A percentile compares a stretch with the other conserved stretches of the same genome.
These are phyloP conservation scores for Podosphaera xanthii DNA, from an alignment of 2,329 filamentous ascomycete genomes.

Conservation along the genomic window DNA sequence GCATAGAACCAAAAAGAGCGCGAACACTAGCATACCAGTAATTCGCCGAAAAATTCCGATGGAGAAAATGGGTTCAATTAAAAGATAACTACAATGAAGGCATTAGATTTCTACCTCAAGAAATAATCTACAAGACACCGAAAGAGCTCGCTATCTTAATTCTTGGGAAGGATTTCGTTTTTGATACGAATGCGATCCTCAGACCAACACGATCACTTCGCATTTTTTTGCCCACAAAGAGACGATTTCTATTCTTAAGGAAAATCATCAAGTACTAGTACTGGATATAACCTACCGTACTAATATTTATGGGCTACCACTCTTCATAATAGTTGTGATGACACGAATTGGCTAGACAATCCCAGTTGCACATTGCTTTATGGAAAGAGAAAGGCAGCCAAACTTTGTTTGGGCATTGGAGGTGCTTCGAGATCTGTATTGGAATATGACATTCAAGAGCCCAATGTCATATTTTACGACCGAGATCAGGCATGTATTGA, in stretches of 20 bases:
- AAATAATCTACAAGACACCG: too few relatives aligned
- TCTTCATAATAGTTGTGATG: neutral
- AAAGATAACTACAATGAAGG: too few relatives aligned
- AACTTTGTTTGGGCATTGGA: neutral
- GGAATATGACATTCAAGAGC: neutral
- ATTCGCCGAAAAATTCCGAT: too few relatives aligned
- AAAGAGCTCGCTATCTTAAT: too few relatives aligned
- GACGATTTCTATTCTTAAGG: neutral
- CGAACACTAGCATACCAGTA: too few relatives aligned
- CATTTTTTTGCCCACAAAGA: too few relatives aligned
- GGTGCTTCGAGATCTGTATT: neutral
- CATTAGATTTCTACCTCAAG: too few relatives aligned
- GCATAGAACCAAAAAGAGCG: too few relatives aligned
- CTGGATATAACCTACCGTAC: neutral
- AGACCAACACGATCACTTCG: too few relatives aligned
- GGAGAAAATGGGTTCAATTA: too few relatives aligned
- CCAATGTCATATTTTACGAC: neutral
- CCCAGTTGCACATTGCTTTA: neutral
- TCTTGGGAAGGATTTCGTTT: too few relatives aligned
- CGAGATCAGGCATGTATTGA: neutral
- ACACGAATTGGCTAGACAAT: neutral
- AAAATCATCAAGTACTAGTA: neutral
- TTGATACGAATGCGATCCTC: too few relatives aligned
- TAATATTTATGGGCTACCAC: neutral
- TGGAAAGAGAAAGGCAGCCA: neutral